phyloP scores from a whole-genome alignment of 2,329 filamentous ascomycete genomes.

The Cladophialophora yegresii region DNA sequence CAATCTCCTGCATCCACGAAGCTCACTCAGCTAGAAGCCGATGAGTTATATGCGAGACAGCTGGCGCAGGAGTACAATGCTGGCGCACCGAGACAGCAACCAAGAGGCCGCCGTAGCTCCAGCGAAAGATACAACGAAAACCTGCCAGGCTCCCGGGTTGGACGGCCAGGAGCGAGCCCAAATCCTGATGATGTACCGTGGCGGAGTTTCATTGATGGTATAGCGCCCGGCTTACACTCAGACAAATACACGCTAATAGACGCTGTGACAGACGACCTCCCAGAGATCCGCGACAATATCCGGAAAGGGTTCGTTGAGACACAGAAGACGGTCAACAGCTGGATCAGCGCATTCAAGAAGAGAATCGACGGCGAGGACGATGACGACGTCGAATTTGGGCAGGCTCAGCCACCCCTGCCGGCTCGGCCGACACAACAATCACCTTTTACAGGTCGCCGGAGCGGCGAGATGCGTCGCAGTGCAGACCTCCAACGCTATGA shows the following conservation, averaged over 20 bases:
- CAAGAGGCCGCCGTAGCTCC: constrained; percentile 24
- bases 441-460: constrained; percentile 51
- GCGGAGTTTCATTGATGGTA: constrained; percentile 80
- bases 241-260: constrained; percentile 27
- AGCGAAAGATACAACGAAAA: constrained; percentile 39
- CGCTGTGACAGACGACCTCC: constrained; percentile 71
- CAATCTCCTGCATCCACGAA: constrained; percentile 54
- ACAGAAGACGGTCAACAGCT: constrained; percentile 86
- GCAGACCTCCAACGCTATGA: constrained; percentile 91
- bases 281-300: constrained; percentile 88
- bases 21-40: constrained; percentile 80
- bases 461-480: constrained; percentile 70
- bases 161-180: constrained; percentile 43
- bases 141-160: constrained; percentile 37
- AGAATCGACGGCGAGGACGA: constrained; percentile 88
- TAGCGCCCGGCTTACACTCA: constrained; percentile 12
- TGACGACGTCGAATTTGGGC: constrained; percentile 61
- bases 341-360: constrained; percentile 91
- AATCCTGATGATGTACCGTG: constrained; percentile 56
- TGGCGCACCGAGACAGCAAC: constrained; percentile 47
- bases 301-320: constrained; percentile 94
- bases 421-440: constrained; percentile 44
- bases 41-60: constrained; percentile 89
- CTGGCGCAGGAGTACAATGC: constrained; percentile 78
- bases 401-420: constrained; percentile 39